Evolutionary conservation across 2,329 filamentous ascomycete species (phyloP).

Genomic region (Epichloe glyceriae): DNA sequence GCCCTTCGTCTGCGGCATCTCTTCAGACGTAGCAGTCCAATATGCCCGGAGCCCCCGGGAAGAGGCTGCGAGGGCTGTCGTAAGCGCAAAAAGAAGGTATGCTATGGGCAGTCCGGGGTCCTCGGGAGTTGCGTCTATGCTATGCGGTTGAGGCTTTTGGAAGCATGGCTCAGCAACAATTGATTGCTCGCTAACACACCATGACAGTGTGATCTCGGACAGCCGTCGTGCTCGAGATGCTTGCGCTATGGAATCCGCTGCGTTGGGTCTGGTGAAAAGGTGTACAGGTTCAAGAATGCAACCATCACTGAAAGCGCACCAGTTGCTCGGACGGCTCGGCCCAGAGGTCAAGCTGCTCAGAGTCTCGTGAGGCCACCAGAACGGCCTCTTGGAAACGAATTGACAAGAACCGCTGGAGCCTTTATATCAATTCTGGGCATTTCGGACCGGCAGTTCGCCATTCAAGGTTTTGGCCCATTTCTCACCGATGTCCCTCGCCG

Average conservation of each 20-base stretch:
- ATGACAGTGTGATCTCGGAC: slow-evolving; percentile 3
- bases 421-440: slow-evolving; percentile 22
- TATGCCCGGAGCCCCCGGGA: slow-evolving; percentile 1
- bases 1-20: neutral
- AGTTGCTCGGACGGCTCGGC: neutral
- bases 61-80: slow-evolving; percentile 5
- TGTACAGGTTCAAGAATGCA: slow-evolving; percentile 5
- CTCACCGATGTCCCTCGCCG: slow-evolving; percentile 30
- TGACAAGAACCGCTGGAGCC: slow-evolving; percentile 3
- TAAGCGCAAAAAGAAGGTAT: slow-evolving; percentile 6
- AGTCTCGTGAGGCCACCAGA: neutral
- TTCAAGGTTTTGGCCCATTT: slow-evolving; percentile 33
- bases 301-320: slow-evolving; percentile 1
- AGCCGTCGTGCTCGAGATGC: slow-evolving; percentile 5
- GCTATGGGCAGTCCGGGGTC: neutral
- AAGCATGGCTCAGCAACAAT: neutral
- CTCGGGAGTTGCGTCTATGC: neutral
- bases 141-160: neutral
- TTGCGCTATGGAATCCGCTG: slow-evolving; percentile 1
- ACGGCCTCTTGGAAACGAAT: slow-evolving; percentile 2
- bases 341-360: neutral
- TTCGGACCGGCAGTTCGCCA: slow-evolving; percentile 32
- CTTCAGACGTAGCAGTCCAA: neutral
- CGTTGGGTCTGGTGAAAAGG: slow-evolving; percentile 3
- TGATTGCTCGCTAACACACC: neutral